Conservation (phyloP, 352 stramenopile genomes). For the Globisporangium middletonii region DNA sequence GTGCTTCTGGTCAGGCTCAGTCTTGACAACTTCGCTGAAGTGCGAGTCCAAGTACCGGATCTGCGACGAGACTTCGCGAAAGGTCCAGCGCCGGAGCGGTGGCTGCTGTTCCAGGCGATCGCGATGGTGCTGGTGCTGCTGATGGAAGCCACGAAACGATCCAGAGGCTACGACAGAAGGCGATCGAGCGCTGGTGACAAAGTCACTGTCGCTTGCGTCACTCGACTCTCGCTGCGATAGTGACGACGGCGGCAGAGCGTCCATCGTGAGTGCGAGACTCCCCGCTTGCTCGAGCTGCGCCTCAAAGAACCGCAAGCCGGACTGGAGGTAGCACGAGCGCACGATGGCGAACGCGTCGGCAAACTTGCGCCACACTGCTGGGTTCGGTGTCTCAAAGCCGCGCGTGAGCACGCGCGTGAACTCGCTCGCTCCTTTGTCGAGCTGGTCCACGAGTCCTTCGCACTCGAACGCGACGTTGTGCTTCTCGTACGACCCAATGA, state of each 20-base stretch:
- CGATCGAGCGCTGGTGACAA: no score
- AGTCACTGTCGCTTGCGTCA: not conserved
- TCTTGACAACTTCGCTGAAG: not conserved
- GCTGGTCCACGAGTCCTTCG: conserved; percentile 11
- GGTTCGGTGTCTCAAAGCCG: conserved; percentile 2
- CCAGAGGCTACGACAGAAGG: no score
- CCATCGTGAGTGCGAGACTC: not conserved
- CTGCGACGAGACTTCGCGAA: conserved; percentile 19
- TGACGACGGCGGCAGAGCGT: not conserved
- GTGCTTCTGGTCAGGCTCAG: not conserved
- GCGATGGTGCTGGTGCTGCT: not conserved
- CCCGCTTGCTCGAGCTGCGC: not conserved
- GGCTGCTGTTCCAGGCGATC: no score
- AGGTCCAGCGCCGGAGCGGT: conserved; percentile 3
- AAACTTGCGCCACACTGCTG: not conserved
- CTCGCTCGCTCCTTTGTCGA: conserved; percentile 5
- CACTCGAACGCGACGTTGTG: conserved; percentile 11
- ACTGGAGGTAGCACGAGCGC: conserved; percentile 1
- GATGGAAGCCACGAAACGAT: not conserved
- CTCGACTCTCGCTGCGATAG: not conserved
- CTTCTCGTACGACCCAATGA: conserved; percentile 20
- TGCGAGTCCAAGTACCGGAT: conserved; percentile 13
- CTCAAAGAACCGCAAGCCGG: not conserved
- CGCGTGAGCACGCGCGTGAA: not conserved
- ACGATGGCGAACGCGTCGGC: not conserved